A percentile compares a stretch with the other conserved stretches of the same genome.
Conservation (phyloP, 2,329 filamentous ascomycete species). For the Aspergillus pseudoviridinutans region DNA sequence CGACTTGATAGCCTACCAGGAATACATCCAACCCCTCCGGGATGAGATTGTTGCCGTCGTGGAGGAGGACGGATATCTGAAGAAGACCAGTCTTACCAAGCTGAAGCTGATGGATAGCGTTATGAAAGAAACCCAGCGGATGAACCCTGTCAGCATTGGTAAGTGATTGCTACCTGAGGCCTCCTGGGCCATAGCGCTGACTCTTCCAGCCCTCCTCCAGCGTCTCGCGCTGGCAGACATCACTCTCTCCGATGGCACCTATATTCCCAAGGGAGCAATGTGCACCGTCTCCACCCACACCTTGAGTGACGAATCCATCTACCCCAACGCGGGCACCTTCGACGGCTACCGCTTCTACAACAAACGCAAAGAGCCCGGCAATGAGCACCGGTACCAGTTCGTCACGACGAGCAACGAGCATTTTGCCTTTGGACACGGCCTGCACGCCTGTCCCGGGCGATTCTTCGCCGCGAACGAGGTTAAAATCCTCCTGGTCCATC, state of each 20-base stretch:
- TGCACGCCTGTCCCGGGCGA: conserved; percentile 46
- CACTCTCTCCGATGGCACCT: conserved; percentile 26
- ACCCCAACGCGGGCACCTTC: conserved; percentile 25
- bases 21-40: conserved; percentile 49
- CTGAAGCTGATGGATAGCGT: conserved; percentile 34
- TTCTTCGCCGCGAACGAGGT: conserved; percentile 56
- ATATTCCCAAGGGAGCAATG: conserved; percentile 26
- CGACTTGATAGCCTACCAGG: conserved; percentile 49
- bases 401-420: conserved; percentile 28
- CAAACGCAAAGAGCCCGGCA: conserved; percentile 25
- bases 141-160: conserved; percentile 25
- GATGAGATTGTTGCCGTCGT: conserved; percentile 48
- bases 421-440: conserved; percentile 36
- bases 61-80: conserved; percentile 36
- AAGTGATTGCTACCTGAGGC: conserved; percentile 6
- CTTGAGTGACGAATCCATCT: conserved; percentile 26
- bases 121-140: conserved; percentile 32
- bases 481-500: conserved; percentile 52
- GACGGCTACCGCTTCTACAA: conserved; percentile 34
- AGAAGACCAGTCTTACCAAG: conserved; percentile 30
- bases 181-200: not conserved
- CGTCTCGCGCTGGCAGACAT: conserved; percentile 21
- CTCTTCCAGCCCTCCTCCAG: conserved; percentile 19
- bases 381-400: conserved; percentile 27
- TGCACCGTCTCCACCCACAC: conserved; percentile 22